Conservation (phyloP, 805 yeast species). For the Candida nanaspora region DNA sequence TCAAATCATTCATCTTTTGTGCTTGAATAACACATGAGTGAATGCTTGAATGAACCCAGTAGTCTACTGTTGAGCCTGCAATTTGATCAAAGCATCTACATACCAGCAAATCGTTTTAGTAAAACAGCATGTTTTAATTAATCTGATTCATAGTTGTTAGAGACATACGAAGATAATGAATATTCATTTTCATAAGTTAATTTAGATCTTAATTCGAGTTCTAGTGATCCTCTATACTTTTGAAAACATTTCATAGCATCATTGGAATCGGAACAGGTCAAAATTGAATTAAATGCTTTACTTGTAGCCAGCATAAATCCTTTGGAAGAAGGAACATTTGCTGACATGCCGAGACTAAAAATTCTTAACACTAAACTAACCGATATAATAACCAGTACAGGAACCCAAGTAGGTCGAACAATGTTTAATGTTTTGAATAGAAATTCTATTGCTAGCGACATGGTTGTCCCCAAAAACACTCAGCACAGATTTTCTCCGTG, state of each 20-base stretch:
- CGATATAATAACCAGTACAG: no score
- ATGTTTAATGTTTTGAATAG: no score
- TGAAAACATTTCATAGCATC: conserved; percentile 17
- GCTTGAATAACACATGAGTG: conserved; percentile 22
- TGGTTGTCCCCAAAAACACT: no score
- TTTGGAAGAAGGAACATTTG: no score
- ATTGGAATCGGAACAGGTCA: conserved; percentile 15
- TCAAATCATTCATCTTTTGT: background rate
- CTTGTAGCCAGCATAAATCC: background rate
- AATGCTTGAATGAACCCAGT: conserved; percentile 16
- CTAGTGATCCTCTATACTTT: conserved; percentile 5
- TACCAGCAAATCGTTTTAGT: no score
- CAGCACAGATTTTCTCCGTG: no score
- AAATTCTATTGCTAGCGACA: no score
- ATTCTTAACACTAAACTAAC: no score
- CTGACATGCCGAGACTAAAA: no score
- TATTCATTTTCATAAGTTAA: background rate
- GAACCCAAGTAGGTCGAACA: no score
- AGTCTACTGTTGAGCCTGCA: conserved; percentile 11
- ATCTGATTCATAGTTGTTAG: no score
- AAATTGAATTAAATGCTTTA: conserved; percentile 5
- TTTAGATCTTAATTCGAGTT: conserved; percentile 1
- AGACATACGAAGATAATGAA: background rate
- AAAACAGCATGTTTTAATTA: no score
- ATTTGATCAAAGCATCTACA: conserved; percentile 13